Percentiles rank a stretch among this genome's conserved stretches.
These are phyloP conservation scores for Cephalotrichum gorgonifer DNA, from an alignment of 2,329 filamentous ascomycete genomes.

Conservation along the genomic window DNA sequence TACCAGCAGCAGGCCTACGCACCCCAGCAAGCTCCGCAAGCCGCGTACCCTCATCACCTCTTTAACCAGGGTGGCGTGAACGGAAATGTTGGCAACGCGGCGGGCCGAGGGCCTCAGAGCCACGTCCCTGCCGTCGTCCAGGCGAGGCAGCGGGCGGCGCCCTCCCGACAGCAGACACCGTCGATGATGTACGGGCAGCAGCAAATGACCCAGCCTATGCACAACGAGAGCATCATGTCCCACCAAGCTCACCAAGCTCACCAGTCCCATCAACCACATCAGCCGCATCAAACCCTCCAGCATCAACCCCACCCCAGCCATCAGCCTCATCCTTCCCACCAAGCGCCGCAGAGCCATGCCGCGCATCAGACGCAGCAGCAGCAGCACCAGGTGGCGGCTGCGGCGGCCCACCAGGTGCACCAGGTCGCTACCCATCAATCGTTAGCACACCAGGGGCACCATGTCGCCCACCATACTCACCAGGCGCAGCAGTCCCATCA, in stretches of 20 bases:
- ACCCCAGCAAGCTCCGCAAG: slow-evolving; percentile 37
- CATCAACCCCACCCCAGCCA: slow-evolving; percentile 10
- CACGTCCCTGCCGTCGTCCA: slow-evolving; percentile 37
- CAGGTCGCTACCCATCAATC: slow-evolving; percentile 1
- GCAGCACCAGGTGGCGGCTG: slow-evolving; percentile 5
- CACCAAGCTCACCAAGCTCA: slow-evolving; percentile 26
- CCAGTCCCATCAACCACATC: slow-evolving; percentile 15
- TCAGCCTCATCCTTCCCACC: slow-evolving; percentile 9
- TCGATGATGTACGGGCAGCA: slow-evolving; percentile 24
- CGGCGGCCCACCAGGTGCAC: slow-evolving; percentile 3
- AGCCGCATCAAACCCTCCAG: slow-evolving; percentile 8
- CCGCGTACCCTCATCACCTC: slow-evolving; percentile 40
- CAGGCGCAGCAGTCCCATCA: slow-evolving; percentile 11
- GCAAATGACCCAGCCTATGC: slow-evolving; percentile 27
- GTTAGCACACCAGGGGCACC: slow-evolving; percentile 2
- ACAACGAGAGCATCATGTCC: slow-evolving; percentile 30
- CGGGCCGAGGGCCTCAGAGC: slow-evolving; percentile 31
- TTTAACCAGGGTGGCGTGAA: slow-evolving; percentile 38
- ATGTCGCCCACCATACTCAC: slow-evolving; percentile 2
- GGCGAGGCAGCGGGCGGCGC: slow-evolving; percentile 32
- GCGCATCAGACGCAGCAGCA: slow-evolving; percentile 12
- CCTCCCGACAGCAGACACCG: slow-evolving; percentile 33
- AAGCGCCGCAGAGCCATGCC: slow-evolving; percentile 15
- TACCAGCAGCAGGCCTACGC: slow-evolving; percentile 45
- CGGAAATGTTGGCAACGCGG: slow-evolving; percentile 35